phyloP scores from a whole-genome alignment of 768 basidiomycete species.

The Nevesoporus exiguus region DNA sequence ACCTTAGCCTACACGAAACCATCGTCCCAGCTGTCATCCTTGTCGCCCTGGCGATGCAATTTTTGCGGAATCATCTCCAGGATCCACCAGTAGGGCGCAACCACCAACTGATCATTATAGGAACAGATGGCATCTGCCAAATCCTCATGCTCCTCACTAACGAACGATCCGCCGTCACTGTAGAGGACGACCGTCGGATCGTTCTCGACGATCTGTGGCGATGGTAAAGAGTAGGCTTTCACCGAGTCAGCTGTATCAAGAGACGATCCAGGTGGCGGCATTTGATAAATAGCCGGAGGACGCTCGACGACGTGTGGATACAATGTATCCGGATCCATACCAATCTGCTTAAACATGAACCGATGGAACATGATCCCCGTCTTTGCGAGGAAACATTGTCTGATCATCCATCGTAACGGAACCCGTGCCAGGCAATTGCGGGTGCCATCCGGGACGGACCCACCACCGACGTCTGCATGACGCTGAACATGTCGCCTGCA shows the following conservation, averaged over 20 bases:
- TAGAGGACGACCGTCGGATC: conserved; percentile 17
- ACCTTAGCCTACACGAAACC: conserved; percentile 18
- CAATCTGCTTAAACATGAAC: conserved; percentile 39
- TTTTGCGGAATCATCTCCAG: conserved; percentile 51
- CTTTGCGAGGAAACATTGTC: conserved; percentile 55
- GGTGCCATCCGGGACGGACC: conserved; percentile 54
- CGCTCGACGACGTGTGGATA: conserved; percentile 42
- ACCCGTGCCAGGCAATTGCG: conserved; percentile 65
- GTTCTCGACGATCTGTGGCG: conserved; percentile 16
- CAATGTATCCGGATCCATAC: conserved; percentile 47
- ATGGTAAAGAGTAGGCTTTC: conserved; percentile 7
- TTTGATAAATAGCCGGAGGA: conserved; percentile 37
- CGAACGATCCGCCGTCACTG: conserved; percentile 18
- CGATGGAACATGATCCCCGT: conserved; percentile 58
- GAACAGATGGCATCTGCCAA: conserved; percentile 51
- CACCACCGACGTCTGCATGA: conserved; percentile 69
- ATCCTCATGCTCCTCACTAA: conserved; percentile 62
- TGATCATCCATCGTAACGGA: conserved; percentile 74
- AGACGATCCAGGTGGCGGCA: conserved; percentile 13
- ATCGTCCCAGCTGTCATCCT: conserved; percentile 14
- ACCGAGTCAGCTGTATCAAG: conserved; percentile 9
- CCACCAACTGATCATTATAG: conserved; percentile 53
- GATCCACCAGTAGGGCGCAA: conserved; percentile 56
- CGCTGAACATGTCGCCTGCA: background rate
- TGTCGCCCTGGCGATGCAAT: conserved; percentile 26